Percentiles rank a stretch among this genome's conserved stretches.
phyloP scores from a whole-genome alignment of 441 rosid genomes.

The Lepidium campestre region DNA sequence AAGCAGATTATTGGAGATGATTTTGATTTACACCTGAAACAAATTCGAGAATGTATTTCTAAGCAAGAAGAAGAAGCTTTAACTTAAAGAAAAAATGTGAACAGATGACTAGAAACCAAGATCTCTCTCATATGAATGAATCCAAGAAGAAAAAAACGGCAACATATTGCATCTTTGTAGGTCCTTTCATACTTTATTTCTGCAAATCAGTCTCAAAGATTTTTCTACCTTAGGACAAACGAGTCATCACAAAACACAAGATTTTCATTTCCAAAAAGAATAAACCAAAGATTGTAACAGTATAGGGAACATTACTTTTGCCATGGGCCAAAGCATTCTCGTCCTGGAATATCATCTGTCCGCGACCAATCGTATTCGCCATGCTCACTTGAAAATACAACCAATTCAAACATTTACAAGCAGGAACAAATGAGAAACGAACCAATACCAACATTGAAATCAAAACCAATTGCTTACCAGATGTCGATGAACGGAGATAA shows the following conservation, averaged over 20 bases:
- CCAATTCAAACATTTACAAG: neutral
- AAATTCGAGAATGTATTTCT: neutral
- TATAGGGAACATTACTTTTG: neutral
- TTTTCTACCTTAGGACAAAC: neutral
- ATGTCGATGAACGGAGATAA: neutral
- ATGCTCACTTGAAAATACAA: neutral
- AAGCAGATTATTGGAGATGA: neutral
- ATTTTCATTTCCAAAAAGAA: neutral
- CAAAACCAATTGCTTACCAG: constrained; percentile 7
- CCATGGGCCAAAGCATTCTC: constrained; percentile 21
- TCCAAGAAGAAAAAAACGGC: neutral
- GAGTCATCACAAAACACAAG: neutral
- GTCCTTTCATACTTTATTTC: neutral
- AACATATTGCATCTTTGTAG: neutral
- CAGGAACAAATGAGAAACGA: neutral
- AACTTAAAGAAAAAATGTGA: neutral
- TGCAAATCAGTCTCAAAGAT: neutral
- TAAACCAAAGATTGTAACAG: neutral
- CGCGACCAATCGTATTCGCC: constrained; percentile 10
- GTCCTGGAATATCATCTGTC: constrained; percentile 26
- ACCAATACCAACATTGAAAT: neutral
- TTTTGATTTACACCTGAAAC: neutral
- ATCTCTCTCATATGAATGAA: neutral
- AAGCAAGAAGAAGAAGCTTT: neutral
- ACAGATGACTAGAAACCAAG: neutral